phyloP scores from a whole-genome alignment of 176 grass and related monocot genomes.

The Paspalum vaginatum region DNA sequence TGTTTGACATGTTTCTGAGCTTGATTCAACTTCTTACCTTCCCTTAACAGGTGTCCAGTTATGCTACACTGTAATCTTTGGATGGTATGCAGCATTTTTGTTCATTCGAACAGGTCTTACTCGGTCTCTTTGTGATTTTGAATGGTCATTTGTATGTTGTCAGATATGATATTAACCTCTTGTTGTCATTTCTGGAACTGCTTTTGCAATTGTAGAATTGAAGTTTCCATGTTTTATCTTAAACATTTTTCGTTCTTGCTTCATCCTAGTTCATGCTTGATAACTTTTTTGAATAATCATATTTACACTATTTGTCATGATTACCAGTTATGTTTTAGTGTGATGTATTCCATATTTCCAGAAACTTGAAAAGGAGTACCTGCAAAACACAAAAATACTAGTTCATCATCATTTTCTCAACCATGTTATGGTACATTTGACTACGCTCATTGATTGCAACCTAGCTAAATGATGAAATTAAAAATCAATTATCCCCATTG shows the following conservation, averaged over 20 bases:
- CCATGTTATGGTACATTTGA: no score
- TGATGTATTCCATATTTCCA: neutral
- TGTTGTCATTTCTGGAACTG: neutral
- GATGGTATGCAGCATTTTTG: slow-evolving; percentile 94
- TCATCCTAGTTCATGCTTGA: neutral
- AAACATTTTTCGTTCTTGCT: slow-evolving; percentile 4
- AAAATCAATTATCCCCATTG: neutral
- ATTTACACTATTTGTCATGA: neutral
- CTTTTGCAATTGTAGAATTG: slow-evolving; percentile 1
- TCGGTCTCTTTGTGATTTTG: slow-evolving; percentile 12
- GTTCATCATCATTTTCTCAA: no score
- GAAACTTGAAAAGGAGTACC: neutral
- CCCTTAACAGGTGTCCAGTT: slow-evolving; percentile 76
- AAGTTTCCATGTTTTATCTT: slow-evolving; percentile 24
- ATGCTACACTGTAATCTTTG: slow-evolving; percentile 93
- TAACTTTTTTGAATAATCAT: slow-evolving; percentile 21
- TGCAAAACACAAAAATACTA: neutral
- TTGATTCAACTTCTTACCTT: slow-evolving; percentile 15
- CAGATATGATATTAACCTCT: slow-evolving; percentile 2
- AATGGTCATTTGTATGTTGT: slow-evolving; percentile 8
- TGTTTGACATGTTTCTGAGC: slow-evolving; percentile 12
- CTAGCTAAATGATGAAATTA: neutral
- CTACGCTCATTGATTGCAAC: slow-evolving; percentile 15
- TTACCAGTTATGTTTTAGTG: slow-evolving; percentile 6
- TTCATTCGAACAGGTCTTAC: slow-evolving; percentile 85